These are phyloP conservation scores for Sarocladium kiliense DNA, from an alignment of 2,329 filamentous ascomycete genomes.

Conservation along the genomic window DNA sequence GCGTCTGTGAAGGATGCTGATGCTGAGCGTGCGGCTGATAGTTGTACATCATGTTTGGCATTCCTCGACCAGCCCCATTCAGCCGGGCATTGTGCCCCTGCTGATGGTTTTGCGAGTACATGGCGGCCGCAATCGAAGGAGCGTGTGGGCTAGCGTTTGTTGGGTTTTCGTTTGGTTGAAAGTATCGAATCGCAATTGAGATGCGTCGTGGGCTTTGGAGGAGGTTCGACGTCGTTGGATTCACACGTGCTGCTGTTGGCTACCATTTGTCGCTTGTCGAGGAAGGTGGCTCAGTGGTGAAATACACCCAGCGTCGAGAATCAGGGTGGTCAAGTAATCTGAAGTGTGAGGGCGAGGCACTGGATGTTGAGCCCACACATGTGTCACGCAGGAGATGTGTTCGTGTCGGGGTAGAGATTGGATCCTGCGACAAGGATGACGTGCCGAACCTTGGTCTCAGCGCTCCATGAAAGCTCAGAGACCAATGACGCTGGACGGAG, in stretches of 20 bases:
- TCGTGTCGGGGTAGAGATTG: neutral
- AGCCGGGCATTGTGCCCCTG: constrained; percentile 71
- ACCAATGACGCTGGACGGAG: neutral
- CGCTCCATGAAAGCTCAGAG: constrained; percentile 8
- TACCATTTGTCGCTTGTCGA: neutral
- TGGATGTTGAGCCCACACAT: neutral
- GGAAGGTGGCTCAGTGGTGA: neutral
- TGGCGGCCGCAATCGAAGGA: constrained; percentile 32
- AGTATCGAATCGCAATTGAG: neutral
- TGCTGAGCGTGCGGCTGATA: constrained; percentile 58
- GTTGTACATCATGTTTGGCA: constrained; percentile 63
- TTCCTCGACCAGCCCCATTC: constrained; percentile 54
- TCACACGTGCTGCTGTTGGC: constrained; percentile 6
- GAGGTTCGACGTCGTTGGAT: constrained; percentile 8
- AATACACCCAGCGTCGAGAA: neutral
- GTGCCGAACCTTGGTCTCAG: neutral
- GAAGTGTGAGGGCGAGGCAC: neutral
- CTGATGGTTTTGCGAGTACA: constrained; percentile 71
- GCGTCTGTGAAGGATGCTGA: constrained; percentile 59
- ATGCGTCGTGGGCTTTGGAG: neutral
- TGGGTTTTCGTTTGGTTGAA: neutral
- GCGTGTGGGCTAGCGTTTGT: neutral
- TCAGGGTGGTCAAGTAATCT: neutral
- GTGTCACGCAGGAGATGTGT: neutral
- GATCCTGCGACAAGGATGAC: neutral